Percentiles rank a stretch among this genome's conserved stretches.
Evolutionary conservation across 2,329 filamentous ascomycete species (phyloP).

Genomic region (Clarireedia paspali): DNA sequence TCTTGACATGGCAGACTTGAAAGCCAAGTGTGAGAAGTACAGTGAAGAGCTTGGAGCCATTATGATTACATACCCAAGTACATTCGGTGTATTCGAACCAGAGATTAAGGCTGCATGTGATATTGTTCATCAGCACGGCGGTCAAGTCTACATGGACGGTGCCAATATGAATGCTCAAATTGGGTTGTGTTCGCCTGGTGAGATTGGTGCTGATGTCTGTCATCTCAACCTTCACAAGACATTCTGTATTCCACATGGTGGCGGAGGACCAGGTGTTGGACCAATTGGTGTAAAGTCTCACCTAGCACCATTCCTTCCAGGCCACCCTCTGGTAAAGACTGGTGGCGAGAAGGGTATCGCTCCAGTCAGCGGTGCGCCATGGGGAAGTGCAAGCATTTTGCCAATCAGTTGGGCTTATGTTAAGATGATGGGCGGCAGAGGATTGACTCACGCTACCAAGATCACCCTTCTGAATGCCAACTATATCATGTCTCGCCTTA

Average conservation of each 20-base stretch:
- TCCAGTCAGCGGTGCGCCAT: constrained; percentile 74
- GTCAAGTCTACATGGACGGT: constrained; percentile 97
- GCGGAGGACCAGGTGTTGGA: constrained; percentile 86
- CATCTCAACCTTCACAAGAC: constrained; percentile 98
- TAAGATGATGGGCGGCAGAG: constrained; percentile 80
- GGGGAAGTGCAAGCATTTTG: constrained; percentile 83
- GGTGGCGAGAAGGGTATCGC: constrained; percentile 52
- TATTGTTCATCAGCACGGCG: constrained; percentile 78
- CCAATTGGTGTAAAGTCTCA: constrained; percentile 87
- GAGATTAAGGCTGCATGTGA: constrained; percentile 78
- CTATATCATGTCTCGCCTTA: constrained; percentile 85
- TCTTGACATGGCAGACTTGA: constrained; percentile 77
- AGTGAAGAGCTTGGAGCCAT: constrained; percentile 80
- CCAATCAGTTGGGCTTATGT: constrained; percentile 96
- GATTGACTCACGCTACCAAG: constrained; percentile 83
- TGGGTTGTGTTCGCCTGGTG: constrained; percentile 85
- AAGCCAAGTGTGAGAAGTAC: constrained; percentile 84
- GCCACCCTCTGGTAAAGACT: constrained; percentile 52
- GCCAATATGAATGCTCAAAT: constrained; percentile 99
- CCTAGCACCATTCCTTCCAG: constrained; percentile 66
- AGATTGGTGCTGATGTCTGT: constrained; percentile 94
- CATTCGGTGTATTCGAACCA: constrained; percentile 91
- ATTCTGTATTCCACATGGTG: constrained; percentile 95
- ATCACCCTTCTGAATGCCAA: constrained; percentile 94
- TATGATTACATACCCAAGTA: constrained; percentile 96